A percentile compares a stretch with the other conserved stretches of the same genome.
phyloP scores from a whole-genome alignment of 768 basidiomycete genomes.

The Fomitopsis serialis region DNA sequence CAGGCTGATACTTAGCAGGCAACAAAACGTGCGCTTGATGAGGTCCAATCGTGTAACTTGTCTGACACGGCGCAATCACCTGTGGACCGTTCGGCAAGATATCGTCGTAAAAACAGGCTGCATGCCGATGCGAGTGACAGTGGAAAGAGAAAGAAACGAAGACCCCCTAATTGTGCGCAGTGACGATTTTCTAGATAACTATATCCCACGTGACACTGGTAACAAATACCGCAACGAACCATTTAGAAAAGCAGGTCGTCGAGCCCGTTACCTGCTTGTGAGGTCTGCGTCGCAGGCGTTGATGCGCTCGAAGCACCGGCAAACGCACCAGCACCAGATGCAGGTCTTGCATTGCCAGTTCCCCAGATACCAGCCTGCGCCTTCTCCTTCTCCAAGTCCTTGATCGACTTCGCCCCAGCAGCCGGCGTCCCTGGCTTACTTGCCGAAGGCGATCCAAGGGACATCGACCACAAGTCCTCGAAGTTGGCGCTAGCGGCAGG shows the following conservation, averaged over 20 bases:
- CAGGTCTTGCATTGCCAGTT: constrained; percentile 16
- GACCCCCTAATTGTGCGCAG: too few species aligned
- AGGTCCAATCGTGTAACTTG: too few species aligned
- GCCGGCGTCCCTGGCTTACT: constrained; percentile 24
- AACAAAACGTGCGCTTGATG: too few species aligned
- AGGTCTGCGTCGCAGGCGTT: constrained; percentile 14
- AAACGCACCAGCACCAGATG: constrained; percentile 21
- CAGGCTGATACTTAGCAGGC: too few species aligned
- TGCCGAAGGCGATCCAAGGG: constrained; percentile 44
- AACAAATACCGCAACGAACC: neutral
- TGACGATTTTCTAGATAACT: neutral
- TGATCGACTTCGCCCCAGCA: constrained; percentile 55
- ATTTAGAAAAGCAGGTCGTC: constrained; percentile 38
- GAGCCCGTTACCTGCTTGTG: constrained; percentile 20
- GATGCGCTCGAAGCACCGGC: constrained; percentile 12
- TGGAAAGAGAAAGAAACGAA: too few species aligned
- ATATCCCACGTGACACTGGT: neutral
- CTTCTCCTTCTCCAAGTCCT: constrained; percentile 88
- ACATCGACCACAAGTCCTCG: constrained; percentile 87
- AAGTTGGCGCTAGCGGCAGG: constrained; percentile 51
- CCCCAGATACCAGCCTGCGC: constrained; percentile 80
- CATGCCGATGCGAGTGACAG: too few species aligned
- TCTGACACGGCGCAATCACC: too few species aligned
- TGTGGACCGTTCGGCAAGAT: too few species aligned
- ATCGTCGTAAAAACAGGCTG: too few species aligned